Evolutionary conservation across 306 rosid species (phyloP), one percentile per base, ranked within the genome.

Genomic region (Begonia loranthoides): DNA sequence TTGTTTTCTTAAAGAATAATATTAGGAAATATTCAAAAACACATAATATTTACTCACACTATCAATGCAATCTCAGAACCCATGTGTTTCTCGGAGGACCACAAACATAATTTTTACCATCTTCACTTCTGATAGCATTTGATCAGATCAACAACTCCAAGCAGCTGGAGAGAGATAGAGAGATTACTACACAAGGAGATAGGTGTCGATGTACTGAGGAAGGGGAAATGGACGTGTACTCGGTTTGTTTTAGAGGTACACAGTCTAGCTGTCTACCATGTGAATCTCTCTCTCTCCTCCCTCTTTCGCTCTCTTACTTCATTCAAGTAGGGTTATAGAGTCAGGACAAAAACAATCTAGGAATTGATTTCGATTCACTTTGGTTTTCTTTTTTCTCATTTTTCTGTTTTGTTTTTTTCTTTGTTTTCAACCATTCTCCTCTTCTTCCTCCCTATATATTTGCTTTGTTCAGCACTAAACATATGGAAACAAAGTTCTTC

Each of bases 211-310:
- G 55, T 41, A 69, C 50, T 55, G 76, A 49, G 44, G 64, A 72
- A 60, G 70, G 51, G 62, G 76, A 70, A 70, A 66, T 66, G 75
- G 87, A 82, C 80, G 75, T 64, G 86, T 75, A 70, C 66, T 45
- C 60, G 60, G 76, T 73, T 61, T 70, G 86, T 71, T 50, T 44
- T 68, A 73, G 73, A 80, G 55, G 80, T 63, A 71, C 81, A 70
- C 71, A 50, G 71, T 47, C 70, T 83, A 41, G 94, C 94, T 83
- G 94, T 78, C 80, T 70, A 59, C 62, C 96, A 87, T 87, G 94
- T 87, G 96, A 76, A 28, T 28, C 36, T 28, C 36, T 28, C 36
- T 28, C 36, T 19, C 22, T 4, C 3, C 22, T 19, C 62, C 33
- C 50, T 40, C 54, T 57, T 54, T 54, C 48, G 33, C 50, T 40